Percentiles rank a stretch among this genome's conserved stretches.
Conservation (phyloP, 1,284 basidiomycete genomes). For the Moesziomyces aphidis region DNA sequence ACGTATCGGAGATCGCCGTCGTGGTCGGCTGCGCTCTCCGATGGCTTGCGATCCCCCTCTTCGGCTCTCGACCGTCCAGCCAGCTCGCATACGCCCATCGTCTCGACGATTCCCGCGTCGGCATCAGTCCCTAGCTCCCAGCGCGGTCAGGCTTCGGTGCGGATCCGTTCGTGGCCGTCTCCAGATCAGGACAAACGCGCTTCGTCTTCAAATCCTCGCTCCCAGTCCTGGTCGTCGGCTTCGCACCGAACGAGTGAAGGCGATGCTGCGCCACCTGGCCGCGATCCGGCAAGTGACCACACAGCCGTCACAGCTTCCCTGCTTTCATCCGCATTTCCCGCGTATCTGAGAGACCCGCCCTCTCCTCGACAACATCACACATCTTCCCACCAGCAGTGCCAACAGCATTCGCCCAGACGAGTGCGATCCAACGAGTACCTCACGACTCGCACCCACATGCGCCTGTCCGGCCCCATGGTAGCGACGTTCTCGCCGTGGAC, state of each 20-base stretch:
- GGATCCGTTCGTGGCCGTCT: not conserved
- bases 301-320: too few relatives aligned
- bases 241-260: too few relatives aligned
- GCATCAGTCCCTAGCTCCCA: not conserved
- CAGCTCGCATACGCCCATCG: too few relatives aligned
- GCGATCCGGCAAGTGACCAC: not conserved
- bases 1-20: conserved; percentile 35
- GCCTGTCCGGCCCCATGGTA: too few relatives aligned
- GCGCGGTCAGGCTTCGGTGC: too few relatives aligned
- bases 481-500: too few relatives aligned
- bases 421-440: not conserved
- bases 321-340: not conserved
- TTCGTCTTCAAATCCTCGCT: too few relatives aligned
- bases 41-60: conserved; percentile 11
- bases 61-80: not conserved
- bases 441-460: not conserved
- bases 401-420: not conserved
- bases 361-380: not conserved
- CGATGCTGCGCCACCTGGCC: too few relatives aligned
- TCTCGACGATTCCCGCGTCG: not conserved
- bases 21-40: conserved; percentile 28
- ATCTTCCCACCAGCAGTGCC: too few relatives aligned
- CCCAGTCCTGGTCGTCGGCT: too few relatives aligned
- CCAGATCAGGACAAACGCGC: too few relatives aligned
- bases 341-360: not conserved